phyloP scores from a whole-genome alignment of 345 rosid genomes.

The Dipteronia dyeriana region DNA sequence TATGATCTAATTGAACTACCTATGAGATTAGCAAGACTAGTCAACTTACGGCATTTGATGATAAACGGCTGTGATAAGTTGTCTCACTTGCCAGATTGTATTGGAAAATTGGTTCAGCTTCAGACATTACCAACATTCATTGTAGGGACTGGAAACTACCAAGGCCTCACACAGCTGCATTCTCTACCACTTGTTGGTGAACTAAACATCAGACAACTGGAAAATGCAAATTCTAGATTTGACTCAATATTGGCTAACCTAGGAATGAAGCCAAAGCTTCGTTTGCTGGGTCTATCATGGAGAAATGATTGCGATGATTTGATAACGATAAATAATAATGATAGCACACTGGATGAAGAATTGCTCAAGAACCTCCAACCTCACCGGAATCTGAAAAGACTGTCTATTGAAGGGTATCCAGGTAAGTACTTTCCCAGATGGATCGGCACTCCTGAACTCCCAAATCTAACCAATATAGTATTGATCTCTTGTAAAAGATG shows the following conservation, averaged over 20 bases:
- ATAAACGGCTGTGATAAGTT: slow-evolving; percentile 13
- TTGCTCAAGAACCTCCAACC: slow-evolving; percentile 22
- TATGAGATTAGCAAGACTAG: not conserved
- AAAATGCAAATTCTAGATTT: slow-evolving; percentile 14
- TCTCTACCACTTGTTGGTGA: slow-evolving; percentile 23
- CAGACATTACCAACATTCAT: slow-evolving; percentile 24
- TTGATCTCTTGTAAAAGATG: slow-evolving; percentile 16
- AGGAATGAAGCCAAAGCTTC: slow-evolving; percentile 9
- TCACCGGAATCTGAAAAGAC: slow-evolving; percentile 15
- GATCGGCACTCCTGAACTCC: slow-evolving; percentile 14
- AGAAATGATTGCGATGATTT: too few species aligned
- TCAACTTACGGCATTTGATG: slow-evolving; percentile 24
- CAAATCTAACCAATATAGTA: slow-evolving; percentile 17
- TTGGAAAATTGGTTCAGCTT: slow-evolving; percentile 19
- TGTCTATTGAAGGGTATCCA: slow-evolving; percentile 14
- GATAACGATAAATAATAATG: too few species aligned
- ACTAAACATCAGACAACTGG: slow-evolving; percentile 8
- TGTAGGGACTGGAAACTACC: slow-evolving; percentile 16
- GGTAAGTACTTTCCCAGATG: slow-evolving; percentile 28
- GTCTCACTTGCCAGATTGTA: slow-evolving; percentile 19
- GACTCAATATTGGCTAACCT: slow-evolving; percentile 16
- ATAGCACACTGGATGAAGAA: not conserved
- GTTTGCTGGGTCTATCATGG: slow-evolving; percentile 20
- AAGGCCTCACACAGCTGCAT: slow-evolving; percentile 14
- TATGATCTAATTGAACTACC: slow-evolving; percentile 24